Base-by-base conservation (phyloP, 1,139 yeast genomes). In the Arxiozyma slooffiae region DNA sequence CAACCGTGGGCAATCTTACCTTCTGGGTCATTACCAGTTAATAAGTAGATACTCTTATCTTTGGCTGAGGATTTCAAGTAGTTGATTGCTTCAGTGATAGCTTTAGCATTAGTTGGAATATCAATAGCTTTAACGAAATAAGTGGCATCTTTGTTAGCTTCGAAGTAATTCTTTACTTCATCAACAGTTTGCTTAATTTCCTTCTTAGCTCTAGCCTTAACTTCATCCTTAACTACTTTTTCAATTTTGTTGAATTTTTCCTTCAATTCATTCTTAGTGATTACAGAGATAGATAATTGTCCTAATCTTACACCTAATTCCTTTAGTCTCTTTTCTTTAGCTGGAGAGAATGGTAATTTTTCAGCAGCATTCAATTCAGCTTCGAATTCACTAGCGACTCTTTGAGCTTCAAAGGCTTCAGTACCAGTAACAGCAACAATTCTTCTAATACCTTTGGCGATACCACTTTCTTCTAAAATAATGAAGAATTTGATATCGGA, bases 361-460 rank as follows among this genome's bases (percentile, higher is more conserved):
- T 75, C 81, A 49, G 85, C 80, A 44, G 75, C 74, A 45, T 72
- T 77, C 55, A 92, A 77, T 52, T 78, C 75, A 48, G 71, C 73
- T 43, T 76, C 83, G 65, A 83, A 89, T 51, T 84, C 92, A 39
- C 68, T 66, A 48, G 97, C 96, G 57, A 83, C 66, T 67, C 86
- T 78, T 75, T 90, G 96, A 48, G 89, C 97, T 61, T 81, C 88
- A 62, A 80, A 82, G 20, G 98, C 98, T 61, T 82, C 95, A 52
- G 79, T 75, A 47, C 97, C 97, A 38, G 97, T 86, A 50, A 90
- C 96, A 23, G 97, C 97, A 54, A 92, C 96, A 67, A 92, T 85
- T 77, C 99, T 88, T 73, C 99, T 82, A 56, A 87, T 88, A 71
- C 99, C 99, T 75, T 92, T 92, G 55, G 98, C 97, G 69, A 92